Evolutionary conservation across 2,329 filamentous ascomycete genomes (phyloP).

Genomic region (Beauveria medogensis): DNA sequence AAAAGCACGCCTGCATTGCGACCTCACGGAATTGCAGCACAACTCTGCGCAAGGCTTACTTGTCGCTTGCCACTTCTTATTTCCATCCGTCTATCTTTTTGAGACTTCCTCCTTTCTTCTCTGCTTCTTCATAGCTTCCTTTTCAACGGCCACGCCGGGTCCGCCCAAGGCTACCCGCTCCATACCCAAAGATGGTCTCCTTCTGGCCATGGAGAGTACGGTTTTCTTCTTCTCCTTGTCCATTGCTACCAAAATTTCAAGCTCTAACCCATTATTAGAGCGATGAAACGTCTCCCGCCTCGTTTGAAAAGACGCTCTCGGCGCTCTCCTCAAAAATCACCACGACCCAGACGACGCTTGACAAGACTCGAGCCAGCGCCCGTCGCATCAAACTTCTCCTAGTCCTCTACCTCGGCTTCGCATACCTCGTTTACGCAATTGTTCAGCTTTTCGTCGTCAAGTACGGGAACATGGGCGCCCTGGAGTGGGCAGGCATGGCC

Average conservation of each 20-base stretch:
- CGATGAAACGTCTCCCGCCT: conserved; percentile 74
- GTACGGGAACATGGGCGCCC: conserved; percentile 64
- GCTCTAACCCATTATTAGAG: conserved; percentile 42
- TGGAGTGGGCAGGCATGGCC: conserved; percentile 71
- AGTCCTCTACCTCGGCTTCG: conserved; percentile 85
- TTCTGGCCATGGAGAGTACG: conserved; percentile 78
- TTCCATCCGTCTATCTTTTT: no score
- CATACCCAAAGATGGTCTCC: conserved; percentile 58
- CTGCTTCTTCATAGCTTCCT: background rate
- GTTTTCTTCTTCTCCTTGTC: background rate
- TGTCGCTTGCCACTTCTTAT: no score
- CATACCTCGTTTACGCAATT: conserved; percentile 79
- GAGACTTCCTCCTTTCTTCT: no score
- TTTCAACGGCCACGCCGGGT: background rate
- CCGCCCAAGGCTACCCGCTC: background rate
- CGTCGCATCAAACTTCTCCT: conserved; percentile 76
- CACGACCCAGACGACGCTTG: conserved; percentile 63
- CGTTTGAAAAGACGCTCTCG: conserved; percentile 86
- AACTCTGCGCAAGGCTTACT: background rate
- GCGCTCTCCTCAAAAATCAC: conserved; percentile 76
- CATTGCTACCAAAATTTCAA: background rate
- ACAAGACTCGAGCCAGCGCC: conserved; percentile 61
- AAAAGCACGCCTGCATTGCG: background rate
- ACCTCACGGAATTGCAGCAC: background rate
- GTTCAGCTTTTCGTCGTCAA: conserved; percentile 80